Evolutionary conservation across 2,329 filamentous ascomycete species (phyloP).

Genomic region (Fusarium torreyae): DNA sequence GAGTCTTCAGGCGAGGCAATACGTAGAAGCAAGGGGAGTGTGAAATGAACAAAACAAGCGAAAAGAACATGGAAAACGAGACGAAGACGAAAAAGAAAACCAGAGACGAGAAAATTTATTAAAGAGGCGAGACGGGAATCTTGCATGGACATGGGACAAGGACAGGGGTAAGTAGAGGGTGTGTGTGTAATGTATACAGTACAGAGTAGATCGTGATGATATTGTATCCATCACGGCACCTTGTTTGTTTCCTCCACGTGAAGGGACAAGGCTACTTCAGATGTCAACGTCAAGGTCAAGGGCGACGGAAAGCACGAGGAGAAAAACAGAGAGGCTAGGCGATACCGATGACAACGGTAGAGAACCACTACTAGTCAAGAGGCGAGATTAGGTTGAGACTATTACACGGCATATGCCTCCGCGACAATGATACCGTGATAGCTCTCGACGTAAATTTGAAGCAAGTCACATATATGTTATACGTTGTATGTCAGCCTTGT

Average conservation of each 20-base stretch:
- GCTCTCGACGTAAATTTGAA: neutral
- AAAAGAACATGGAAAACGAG: slow-evolving; percentile 5
- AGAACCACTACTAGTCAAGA: neutral
- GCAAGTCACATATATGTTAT: neutral
- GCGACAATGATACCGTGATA: neutral
- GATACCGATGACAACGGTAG: slow-evolving; percentile 13
- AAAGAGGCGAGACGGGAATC: slow-evolving; percentile 41
- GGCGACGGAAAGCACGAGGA: neutral
- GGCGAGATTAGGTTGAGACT: slow-evolving; percentile 17
- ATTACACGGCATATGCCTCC: slow-evolving; percentile 5
- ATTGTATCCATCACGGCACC: slow-evolving; percentile 22
- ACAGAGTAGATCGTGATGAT: slow-evolving; percentile 12
- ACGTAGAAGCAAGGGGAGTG: neutral
- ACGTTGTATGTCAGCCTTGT: slow-evolving; percentile 7
- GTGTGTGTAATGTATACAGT: slow-evolving; percentile 9
- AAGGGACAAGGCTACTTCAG: slow-evolving; percentile 18
- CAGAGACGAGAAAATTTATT: slow-evolving; percentile 19
- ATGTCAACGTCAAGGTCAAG: slow-evolving; percentile 9
- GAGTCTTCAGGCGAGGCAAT: slow-evolving; percentile 17
- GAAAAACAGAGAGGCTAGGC: slow-evolving; percentile 4
- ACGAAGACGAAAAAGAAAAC: slow-evolving; percentile 18
- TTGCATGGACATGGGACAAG: slow-evolving; percentile 38
- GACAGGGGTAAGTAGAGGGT: slow-evolving; percentile 25
- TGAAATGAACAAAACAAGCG: slow-evolving; percentile 4
- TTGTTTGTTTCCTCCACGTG: slow-evolving; percentile 19